phyloP scores from a whole-genome alignment of 768 basidiomycete genomes.

The Amanita jacksonii region DNA sequence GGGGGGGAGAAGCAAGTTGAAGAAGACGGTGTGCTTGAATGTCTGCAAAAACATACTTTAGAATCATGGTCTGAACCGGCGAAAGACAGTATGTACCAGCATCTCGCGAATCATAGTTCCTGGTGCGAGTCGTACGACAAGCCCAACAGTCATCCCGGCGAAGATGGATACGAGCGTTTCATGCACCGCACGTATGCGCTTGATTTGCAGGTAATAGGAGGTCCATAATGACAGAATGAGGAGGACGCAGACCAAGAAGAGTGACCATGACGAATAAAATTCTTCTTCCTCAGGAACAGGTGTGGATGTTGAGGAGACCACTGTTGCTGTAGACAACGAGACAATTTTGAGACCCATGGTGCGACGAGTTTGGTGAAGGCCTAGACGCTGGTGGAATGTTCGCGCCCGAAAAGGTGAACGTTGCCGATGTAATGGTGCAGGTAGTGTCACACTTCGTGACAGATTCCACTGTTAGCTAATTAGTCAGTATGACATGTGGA shows the following conservation, averaged over 20 bases:
- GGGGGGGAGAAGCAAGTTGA: constrained; percentile 95
- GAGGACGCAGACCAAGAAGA: constrained; percentile 85
- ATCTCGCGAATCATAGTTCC: constrained; percentile 95
- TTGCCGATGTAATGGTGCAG: no score
- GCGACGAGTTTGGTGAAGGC: no score
- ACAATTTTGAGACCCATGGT: constrained; percentile 29
- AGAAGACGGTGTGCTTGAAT: constrained; percentile 95
- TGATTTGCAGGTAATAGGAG: constrained; percentile 96
- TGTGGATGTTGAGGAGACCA: constrained; percentile 20
- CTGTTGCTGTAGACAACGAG: constrained; percentile 25
- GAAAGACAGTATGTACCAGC: constrained; percentile 60
- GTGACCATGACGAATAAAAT: constrained; percentile 89
- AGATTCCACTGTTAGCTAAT: no score
- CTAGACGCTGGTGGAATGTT: no score
- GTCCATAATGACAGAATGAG: constrained; percentile 93
- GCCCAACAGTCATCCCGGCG: constrained; percentile 92
- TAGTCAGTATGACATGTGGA: no score
- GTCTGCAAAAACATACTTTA: constrained; percentile 40
- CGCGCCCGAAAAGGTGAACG: no score
- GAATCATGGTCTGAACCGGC: background rate
- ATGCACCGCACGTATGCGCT: constrained; percentile 89
- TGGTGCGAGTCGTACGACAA: constrained; percentile 82
- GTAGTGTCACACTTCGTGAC: no score
- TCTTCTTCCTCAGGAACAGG: constrained; percentile 69
- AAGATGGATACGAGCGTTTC: constrained; percentile 94